Evolutionary conservation across 225 moss, liverwort and hornwort species (phyloP), one percentile per base, ranked within the genome.

Genomic region (Physcomitrellopsis africana): DNA sequence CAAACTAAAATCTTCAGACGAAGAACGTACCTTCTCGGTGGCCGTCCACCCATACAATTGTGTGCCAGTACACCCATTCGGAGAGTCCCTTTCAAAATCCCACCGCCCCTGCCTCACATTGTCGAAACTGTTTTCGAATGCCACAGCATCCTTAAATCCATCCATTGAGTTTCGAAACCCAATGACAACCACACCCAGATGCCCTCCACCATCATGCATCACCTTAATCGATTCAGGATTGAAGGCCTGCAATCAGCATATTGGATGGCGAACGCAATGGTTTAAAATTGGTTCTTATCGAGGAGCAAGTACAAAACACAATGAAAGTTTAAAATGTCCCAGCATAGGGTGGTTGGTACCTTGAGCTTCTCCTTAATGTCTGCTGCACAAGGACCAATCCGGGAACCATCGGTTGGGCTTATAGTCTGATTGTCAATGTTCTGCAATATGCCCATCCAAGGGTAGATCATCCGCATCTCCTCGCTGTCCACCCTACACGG

Each of bases 31-130:
- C 67, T 83, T 81, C 57, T 81, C 83, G 10, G 79, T 73, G 15
- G 93, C 93, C 71, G 89, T 82, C 95, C 93, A 95, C 14, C 91
- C 95, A 77, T 95, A 95, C 26, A 93, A 82, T 20, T 78, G 51
- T 8, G 51, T 45, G 47, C 84, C 85, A 5, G 32, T 37, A 65
- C 74, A 78, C 24, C 68, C 76, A 43, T 58, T 13, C 43, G 24
- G 69, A 58, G 44, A 68, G 42, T 79, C 57, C 48, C 55, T 84
- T 63, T 90, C 84, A 37, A 84, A 93, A 29, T 89, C 91, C 79
- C 77, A 68, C 10, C 90, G 93, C 57, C 90, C 91, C 14, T 76
- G 75, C 43, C 84, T 83, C n/a, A 70, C 71, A 13, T 79, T 76
- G 22, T 82, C 52, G 72, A 93, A 95, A 57, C 81, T 85, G 20